A percentile compares a stretch with the other conserved stretches of the same genome.
phyloP scores from a whole-genome alignment of 768 basidiomycete species.

The Psilocybe sp. region DNA sequence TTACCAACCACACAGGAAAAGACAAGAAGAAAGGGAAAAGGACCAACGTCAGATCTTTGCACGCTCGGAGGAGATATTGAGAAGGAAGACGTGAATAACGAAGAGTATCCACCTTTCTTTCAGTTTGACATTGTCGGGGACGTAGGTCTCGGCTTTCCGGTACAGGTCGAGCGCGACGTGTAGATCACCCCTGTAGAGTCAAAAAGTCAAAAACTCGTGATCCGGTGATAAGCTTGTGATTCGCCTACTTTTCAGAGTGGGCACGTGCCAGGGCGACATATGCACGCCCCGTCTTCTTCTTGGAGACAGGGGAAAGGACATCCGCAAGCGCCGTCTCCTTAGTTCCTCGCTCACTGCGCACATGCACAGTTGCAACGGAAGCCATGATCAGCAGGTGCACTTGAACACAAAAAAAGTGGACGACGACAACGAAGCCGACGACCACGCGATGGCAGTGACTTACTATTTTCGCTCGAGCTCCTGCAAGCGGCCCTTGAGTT shows the following conservation, averaged over 20 bases:
- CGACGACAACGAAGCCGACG: not conserved
- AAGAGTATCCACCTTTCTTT: constrained; percentile 86
- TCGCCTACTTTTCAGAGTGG: constrained; percentile 73
- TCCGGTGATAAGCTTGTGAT: not conserved
- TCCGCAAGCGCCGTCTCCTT: constrained; percentile 61
- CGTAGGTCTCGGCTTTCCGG: constrained; percentile 76
- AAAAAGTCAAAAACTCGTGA: constrained; percentile 4
- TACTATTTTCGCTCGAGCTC: constrained; percentile 76
- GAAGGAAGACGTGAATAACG: constrained; percentile 61
- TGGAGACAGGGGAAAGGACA: constrained; percentile 67
- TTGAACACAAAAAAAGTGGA: constrained; percentile 7
- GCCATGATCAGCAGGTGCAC: not conserved
- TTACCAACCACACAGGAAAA: constrained; percentile 25
- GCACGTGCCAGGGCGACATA: constrained; percentile 82
- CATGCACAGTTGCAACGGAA: not conserved
- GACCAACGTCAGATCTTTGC: constrained; percentile 39
- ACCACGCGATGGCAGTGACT: constrained; percentile 22
- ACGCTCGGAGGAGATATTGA: constrained; percentile 42
- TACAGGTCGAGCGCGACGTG: constrained; percentile 78
- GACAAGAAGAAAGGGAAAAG: constrained; percentile 28
- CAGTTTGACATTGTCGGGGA: constrained; percentile 83
- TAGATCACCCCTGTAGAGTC: constrained; percentile 63
- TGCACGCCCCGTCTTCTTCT: constrained; percentile 80
- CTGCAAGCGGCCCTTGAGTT: constrained; percentile 58
- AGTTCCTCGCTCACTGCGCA: constrained; percentile 53